These are phyloP conservation scores for Aspergillus sp. DNA, from an alignment of 2,329 filamentous ascomycete species.

Conservation along the genomic window DNA sequence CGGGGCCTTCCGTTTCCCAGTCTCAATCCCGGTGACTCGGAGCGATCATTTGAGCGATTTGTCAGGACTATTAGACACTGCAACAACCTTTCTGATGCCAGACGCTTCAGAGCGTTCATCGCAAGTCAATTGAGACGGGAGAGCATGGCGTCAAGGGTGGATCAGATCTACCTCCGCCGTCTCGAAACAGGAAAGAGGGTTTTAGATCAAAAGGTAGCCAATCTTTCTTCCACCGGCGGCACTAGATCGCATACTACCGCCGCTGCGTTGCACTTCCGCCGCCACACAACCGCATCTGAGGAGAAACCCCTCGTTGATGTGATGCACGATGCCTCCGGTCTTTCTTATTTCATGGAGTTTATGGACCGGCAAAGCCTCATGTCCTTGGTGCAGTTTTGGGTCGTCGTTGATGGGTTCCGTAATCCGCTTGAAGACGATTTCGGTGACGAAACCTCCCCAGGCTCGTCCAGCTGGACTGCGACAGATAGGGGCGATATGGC, in stretches of 20 bases:
- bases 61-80: slow-evolving; percentile 81
- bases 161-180: slow-evolving; percentile 76
- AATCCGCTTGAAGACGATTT: slow-evolving; percentile 85
- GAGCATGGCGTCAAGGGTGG: slow-evolving; percentile 64
- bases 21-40: slow-evolving; percentile 70
- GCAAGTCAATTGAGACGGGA: slow-evolving; percentile 86
- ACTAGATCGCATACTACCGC: slow-evolving; percentile 25
- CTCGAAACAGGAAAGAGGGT: slow-evolving; percentile 85
- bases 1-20: slow-evolving; percentile 66
- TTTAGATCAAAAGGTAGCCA: slow-evolving; percentile 78
- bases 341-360: slow-evolving; percentile 99
- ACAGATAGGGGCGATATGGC: slow-evolving; percentile 79
- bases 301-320: slow-evolving; percentile 72
- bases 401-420: slow-evolving; percentile 92
- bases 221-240: slow-evolving; percentile 60
- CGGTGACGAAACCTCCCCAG: slow-evolving; percentile 57
- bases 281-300: slow-evolving; percentile 52
- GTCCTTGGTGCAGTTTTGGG: slow-evolving; percentile 92
- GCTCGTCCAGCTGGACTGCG: slow-evolving; percentile 63
- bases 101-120: slow-evolving; percentile 84
- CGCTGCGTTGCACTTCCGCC: slow-evolving; percentile 21
- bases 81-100: slow-evolving; percentile 84
- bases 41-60: slow-evolving; percentile 89
- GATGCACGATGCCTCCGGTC: slow-evolving; percentile 76
- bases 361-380: slow-evolving; percentile 89